A percentile compares a stretch with the other conserved stretches of the same genome.
These are phyloP conservation scores for Calonectria honghensis DNA, from an alignment of 2,329 filamentous ascomycete genomes.

Conservation along the genomic window DNA sequence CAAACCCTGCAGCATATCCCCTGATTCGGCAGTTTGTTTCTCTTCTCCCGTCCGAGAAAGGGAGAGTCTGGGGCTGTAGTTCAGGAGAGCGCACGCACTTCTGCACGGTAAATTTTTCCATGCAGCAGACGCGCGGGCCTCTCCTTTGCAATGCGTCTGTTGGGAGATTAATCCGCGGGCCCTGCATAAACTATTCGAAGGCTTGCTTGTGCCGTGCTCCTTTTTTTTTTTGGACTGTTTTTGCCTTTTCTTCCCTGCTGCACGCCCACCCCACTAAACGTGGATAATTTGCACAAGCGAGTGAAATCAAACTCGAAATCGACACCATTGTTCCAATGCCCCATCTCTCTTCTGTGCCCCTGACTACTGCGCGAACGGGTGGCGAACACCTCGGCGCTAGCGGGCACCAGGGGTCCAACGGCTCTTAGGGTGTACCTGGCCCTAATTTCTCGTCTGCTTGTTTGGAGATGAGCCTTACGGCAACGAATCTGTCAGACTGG, in stretches of 20 bases:
- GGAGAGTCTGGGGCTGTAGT: slow-evolving; percentile 1
- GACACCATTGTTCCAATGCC: slow-evolving; percentile 24
- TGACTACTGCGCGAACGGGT: slow-evolving; percentile 52
- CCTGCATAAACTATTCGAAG: slow-evolving; percentile 50
- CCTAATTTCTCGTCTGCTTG: slow-evolving; percentile 31
- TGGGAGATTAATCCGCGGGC: slow-evolving; percentile 54
- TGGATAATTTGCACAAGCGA: slow-evolving; percentile 20
- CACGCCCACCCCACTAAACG: slow-evolving; percentile 18
- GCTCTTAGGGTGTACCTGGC: slow-evolving; percentile 44
- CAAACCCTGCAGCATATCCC: slow-evolving; percentile 20
- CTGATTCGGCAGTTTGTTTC: slow-evolving; percentile 11
- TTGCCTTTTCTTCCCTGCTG: slow-evolving; percentile 5
- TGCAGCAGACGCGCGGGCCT: slow-evolving; percentile 41
- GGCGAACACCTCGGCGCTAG: slow-evolving; percentile 53
- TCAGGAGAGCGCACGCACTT: slow-evolving; percentile 45
- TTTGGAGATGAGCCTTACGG: slow-evolving; percentile 33
- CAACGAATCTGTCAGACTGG: slow-evolving; percentile 40
- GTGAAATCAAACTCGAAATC: slow-evolving; percentile 23
- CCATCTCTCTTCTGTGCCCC: slow-evolving; percentile 45
- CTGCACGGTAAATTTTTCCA: slow-evolving; percentile 42
- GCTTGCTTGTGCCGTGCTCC: slow-evolving; percentile 43
- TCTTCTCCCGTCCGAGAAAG: not conserved
- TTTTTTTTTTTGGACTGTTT: slow-evolving; percentile 27
- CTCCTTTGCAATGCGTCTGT: slow-evolving; percentile 55
- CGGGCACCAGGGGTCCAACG: slow-evolving; percentile 50